Evolutionary conservation across 805 yeast genomes (phyloP).

Genomic region (Pichia ethanolica): DNA sequence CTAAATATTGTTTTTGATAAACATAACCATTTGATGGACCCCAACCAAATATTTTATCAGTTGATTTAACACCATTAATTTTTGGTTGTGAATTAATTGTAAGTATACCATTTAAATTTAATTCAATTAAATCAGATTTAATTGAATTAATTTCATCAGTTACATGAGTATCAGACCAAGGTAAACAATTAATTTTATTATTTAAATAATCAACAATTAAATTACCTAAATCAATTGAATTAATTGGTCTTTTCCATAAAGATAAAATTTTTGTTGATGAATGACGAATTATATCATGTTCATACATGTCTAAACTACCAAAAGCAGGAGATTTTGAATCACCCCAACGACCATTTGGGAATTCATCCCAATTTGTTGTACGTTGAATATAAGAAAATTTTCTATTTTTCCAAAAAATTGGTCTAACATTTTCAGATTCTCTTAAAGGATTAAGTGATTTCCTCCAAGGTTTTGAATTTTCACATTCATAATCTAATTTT

Average conservation of each 20-base stretch:
- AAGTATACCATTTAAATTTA: constrained; percentile 62
- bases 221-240: constrained; percentile 49
- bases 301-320: constrained; percentile 80
- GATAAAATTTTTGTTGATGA: constrained; percentile 72
- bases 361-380: constrained; percentile 95
- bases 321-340: constrained; percentile 96
- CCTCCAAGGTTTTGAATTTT: constrained; percentile 71
- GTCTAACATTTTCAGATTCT: constrained; percentile 76
- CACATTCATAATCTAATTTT: constrained; percentile 13
- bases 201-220: constrained; percentile 63
- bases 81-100: constrained; percentile 95
- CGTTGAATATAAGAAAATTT: constrained; percentile 83
- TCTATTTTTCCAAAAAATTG: constrained; percentile 94
- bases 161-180: constrained; percentile 93
- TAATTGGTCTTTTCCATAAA: constrained; percentile 80
- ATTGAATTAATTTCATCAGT: constrained; percentile 67
- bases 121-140: constrained; percentile 46
- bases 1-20: constrained; percentile 90
- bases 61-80: constrained; percentile 69
- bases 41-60: constrained; percentile 79
- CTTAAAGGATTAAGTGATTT: constrained; percentile 78
- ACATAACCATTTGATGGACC: constrained; percentile 92
- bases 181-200: constrained; percentile 68
- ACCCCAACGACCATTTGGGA: constrained; percentile 98
- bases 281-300: constrained; percentile 74